Evolutionary conservation across 2,329 filamentous ascomycete genomes (phyloP).

Genomic region (Trematosphaeria pertusa): DNA sequence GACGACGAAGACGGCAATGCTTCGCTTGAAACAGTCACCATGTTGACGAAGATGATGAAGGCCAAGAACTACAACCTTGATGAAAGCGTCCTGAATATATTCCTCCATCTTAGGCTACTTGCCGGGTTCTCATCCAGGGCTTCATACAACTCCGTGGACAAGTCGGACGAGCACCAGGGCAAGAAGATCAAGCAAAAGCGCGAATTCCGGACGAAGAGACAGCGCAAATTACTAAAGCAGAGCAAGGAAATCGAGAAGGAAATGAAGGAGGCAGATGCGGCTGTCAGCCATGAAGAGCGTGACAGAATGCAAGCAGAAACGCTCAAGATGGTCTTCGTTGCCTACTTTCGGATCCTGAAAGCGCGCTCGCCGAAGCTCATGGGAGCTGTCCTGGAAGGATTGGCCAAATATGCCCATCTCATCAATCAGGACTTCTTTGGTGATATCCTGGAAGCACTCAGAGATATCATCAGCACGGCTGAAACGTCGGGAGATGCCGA

Average conservation of each 20-base stretch:
- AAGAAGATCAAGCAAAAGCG: constrained; percentile 76
- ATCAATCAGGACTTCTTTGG: constrained; percentile 99
- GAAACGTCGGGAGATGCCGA: constrained; percentile 56
- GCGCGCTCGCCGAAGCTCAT: constrained; percentile 81
- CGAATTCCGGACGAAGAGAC: constrained; percentile 87
- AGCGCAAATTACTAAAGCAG: constrained; percentile 83
- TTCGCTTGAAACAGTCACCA: constrained; percentile 82
- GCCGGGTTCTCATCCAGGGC: constrained; percentile 87
- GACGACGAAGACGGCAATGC: constrained; percentile 90
- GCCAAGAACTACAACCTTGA: constrained; percentile 81
- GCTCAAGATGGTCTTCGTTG: constrained; percentile 91
- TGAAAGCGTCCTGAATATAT: constrained; percentile 86
- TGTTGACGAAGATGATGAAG: constrained; percentile 96
- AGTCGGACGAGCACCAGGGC: constrained; percentile 54
- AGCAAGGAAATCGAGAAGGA: constrained; percentile 90
- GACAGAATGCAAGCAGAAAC: constrained; percentile 96
- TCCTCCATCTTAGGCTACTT: constrained; percentile 86
- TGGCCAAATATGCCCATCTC: constrained; percentile 91
- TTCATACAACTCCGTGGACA: constrained; percentile 78
- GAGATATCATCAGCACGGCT: constrained; percentile 85
- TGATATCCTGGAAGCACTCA: constrained; percentile 90
- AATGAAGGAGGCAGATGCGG: constrained; percentile 88
- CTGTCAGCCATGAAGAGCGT: constrained; percentile 89
- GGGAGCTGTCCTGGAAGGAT: constrained; percentile 94
- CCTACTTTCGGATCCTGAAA: constrained; percentile 95